These are phyloP conservation scores for Cryomyces minteri DNA, from an alignment of 495 filamentous ascomycete genomes.

Conservation along the genomic window DNA sequence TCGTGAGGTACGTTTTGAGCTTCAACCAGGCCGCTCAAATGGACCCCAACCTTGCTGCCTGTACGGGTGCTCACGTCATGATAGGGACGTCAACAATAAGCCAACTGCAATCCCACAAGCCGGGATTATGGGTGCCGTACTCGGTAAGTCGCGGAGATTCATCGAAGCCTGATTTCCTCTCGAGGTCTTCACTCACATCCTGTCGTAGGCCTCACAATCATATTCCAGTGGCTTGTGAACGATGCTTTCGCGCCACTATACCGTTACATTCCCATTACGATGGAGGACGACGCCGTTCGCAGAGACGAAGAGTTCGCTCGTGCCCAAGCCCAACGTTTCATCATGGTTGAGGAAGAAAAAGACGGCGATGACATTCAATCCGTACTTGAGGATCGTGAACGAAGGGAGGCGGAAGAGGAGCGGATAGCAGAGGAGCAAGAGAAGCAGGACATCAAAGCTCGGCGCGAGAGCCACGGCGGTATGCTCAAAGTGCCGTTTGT, in stretches of 20 bases:
- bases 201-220: conserved; percentile 42
- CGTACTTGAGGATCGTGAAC: conserved; percentile 22
- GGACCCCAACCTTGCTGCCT: too few relatives aligned
- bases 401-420: conserved; percentile 20
- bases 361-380: conserved; percentile 27
- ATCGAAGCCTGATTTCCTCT: too few relatives aligned
- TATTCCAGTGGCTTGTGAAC: conserved; percentile 73
- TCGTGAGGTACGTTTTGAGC: conserved; percentile 28
- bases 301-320: conserved; percentile 77
- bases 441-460: conserved; percentile 1
- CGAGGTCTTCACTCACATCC: too few relatives aligned
- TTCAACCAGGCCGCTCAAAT: too few relatives aligned
- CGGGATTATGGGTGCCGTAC: conserved; percentile 66
- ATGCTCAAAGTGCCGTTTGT: neutral
- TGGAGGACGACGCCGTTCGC: conserved; percentile 83
- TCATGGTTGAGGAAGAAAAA: conserved; percentile 31
- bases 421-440: conserved; percentile 36
- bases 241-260: conserved; percentile 73
- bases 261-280: conserved; percentile 79
- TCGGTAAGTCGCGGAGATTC: too few relatives aligned
- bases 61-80: too few relatives aligned
- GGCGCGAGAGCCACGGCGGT: conserved; percentile 1
- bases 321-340: conserved; percentile 38
- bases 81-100: conserved; percentile 29
- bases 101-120: conserved; percentile 62